phyloP scores from a whole-genome alignment of 2,329 filamentous ascomycete genomes.

The Trichoderma citrinoviride region DNA sequence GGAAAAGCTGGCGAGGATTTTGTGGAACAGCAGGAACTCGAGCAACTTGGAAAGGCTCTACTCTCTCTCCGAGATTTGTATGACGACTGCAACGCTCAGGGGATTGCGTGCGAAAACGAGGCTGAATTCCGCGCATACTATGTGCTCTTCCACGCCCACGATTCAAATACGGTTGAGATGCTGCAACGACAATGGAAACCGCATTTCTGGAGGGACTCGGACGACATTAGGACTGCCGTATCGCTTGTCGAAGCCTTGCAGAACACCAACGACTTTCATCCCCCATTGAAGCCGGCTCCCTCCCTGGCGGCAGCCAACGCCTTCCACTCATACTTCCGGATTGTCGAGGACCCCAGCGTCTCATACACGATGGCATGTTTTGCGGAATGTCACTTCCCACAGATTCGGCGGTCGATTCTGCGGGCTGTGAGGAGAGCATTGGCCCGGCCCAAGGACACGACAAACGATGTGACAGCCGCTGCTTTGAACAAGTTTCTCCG shows the following conservation, averaged over 20 bases:
- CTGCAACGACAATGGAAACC: constrained; percentile 58
- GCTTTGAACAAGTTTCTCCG: constrained; percentile 57
- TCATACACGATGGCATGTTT: constrained; percentile 71
- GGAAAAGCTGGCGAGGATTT: constrained; percentile 59
- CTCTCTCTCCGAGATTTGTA: constrained; percentile 65
- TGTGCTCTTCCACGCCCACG: constrained; percentile 59
- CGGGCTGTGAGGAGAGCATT: constrained; percentile 55
- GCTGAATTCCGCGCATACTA: constrained; percentile 66
- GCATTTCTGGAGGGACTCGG: constrained; percentile 52
- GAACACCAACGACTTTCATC: constrained; percentile 55
- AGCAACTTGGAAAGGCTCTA: constrained; percentile 64
- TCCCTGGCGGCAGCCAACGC: constrained; percentile 50
- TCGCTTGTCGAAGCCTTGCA: constrained; percentile 60
- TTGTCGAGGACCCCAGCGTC: constrained; percentile 54
- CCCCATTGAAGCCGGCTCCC: constrained; percentile 52
- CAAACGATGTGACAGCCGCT: constrained; percentile 58
- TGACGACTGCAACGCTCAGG: constrained; percentile 60
- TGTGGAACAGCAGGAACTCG: constrained; percentile 64
- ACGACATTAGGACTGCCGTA: constrained; percentile 60
- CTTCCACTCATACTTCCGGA: constrained; percentile 57
- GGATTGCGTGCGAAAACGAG: constrained; percentile 59
- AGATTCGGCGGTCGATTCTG: constrained; percentile 57
- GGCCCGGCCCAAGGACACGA: constrained; percentile 53
- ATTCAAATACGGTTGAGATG: constrained; percentile 53
- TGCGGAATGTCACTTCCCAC: constrained; percentile 64